Conservation (phyloP, 768 basidiomycete species). For the Tremella fuciformis region DNA sequence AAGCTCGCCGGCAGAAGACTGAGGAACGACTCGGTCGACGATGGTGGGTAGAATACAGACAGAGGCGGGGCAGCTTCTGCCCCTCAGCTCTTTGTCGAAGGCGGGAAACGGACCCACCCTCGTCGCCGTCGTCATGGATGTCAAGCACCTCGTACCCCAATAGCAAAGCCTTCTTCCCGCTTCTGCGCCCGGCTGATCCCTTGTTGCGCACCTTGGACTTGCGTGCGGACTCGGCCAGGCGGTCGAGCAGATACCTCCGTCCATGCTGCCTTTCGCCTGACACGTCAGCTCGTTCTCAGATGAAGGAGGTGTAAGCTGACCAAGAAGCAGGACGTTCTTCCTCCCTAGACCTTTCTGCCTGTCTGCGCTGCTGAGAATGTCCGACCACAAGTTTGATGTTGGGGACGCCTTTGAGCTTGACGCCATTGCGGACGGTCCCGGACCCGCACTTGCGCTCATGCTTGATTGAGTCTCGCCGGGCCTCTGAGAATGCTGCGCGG, state of each 20-base stretch:
- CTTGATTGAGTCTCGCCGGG: no score
- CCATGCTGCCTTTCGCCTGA: conserved; percentile 36
- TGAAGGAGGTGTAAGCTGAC: conserved; percentile 32
- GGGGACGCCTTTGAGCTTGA: not conserved
- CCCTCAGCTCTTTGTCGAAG: not conserved
- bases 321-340: conserved; percentile 82
- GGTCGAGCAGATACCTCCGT: conserved; percentile 25
- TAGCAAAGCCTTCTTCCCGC: conserved; percentile 66
- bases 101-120: conserved; percentile 61
- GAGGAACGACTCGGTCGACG: conserved; percentile 68
- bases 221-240: conserved; percentile 6
- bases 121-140: conserved; percentile 85
- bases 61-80: conserved; percentile 82
- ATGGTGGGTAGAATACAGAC: conserved; percentile 87
- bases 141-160: conserved; percentile 91
- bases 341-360: conserved; percentile 64
- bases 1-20: conserved; percentile 73
- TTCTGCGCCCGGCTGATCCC: conserved; percentile 1
- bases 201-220: not conserved
- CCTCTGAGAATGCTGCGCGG: no score
- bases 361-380: conserved; percentile 81
- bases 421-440: no score
- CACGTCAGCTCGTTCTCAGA: not conserved
- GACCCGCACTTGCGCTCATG: no score
- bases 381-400: conserved; percentile 75